Evolutionary conservation across 306 rosid genomes (phyloP).

Genomic region (Lathyrus oleraceus): DNA sequence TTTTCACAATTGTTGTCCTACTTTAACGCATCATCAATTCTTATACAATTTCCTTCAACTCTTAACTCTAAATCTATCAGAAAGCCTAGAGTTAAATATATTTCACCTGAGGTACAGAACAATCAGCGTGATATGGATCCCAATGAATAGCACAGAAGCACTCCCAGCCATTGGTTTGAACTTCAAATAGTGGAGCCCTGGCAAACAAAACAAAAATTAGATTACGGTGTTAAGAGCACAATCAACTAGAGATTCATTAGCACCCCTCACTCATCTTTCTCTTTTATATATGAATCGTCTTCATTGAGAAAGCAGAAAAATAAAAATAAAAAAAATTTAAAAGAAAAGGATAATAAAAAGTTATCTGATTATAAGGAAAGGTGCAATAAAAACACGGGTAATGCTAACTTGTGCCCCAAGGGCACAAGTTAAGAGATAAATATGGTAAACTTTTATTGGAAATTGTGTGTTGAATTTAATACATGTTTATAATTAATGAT

Average conservation of each 20-base stretch:
- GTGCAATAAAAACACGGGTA: background rate
- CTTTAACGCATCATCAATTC: background rate
- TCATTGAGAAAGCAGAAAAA: conserved; percentile 2
- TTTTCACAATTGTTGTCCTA: too few relatives aligned
- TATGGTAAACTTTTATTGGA: too few relatives aligned
- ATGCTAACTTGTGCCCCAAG: too few relatives aligned
- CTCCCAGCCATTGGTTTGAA: conserved; percentile 54
- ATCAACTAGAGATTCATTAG: conserved; percentile 16
- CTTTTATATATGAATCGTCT: conserved; percentile 9
- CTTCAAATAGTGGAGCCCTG: conserved; percentile 59
- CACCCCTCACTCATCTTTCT: background rate
- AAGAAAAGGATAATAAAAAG: background rate
- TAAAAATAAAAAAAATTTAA: background rate
- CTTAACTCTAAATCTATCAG: background rate
- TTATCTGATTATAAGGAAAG: background rate
- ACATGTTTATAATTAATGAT: too few relatives aligned
- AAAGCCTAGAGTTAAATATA: conserved; percentile 16
- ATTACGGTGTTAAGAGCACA: conserved; percentile 24
- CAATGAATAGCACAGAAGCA: conserved; percentile 58
- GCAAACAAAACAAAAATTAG: conserved; percentile 30
- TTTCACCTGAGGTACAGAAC: conserved; percentile 61
- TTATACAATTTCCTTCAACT: background rate
- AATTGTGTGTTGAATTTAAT: too few relatives aligned
- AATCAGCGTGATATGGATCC: conserved; percentile 62
- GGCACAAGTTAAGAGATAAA: too few relatives aligned